A percentile compares a stretch with the other conserved stretches of the same genome.
phyloP scores from a whole-genome alignment of 441 rosid species.

The Erodium trifolium region DNA sequence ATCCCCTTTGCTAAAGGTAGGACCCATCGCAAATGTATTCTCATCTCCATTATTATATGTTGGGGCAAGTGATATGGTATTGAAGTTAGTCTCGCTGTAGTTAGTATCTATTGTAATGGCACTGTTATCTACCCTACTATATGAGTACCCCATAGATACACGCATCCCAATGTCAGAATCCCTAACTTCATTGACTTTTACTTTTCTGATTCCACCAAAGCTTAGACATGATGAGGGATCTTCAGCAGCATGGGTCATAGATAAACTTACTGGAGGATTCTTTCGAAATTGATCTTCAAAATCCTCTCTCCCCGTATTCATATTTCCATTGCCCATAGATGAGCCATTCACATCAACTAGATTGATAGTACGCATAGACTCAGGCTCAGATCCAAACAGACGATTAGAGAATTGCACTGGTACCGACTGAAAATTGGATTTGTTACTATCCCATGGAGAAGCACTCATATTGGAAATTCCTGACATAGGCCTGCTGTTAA shows the following conservation, averaged over 20 bases:
- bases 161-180: conserved; percentile 35
- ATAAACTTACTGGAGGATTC: conserved; percentile 43
- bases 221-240: conserved; percentile 37
- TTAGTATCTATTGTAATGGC: conserved; percentile 21
- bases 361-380: conserved; percentile 37
- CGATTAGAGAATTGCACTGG: conserved; percentile 44
- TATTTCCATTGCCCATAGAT: conserved; percentile 28
- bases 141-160: conserved; percentile 32
- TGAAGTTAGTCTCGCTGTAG: conserved; percentile 25
- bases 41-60: conserved; percentile 24
- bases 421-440: conserved; percentile 39
- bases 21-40: conserved; percentile 24
- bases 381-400: conserved; percentile 33
- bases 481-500: conserved; percentile 27
- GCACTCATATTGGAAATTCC: conserved; percentile 29
- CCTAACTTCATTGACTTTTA: conserved; percentile 50
- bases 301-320: conserved; percentile 32
- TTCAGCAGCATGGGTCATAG: conserved; percentile 46
- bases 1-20: conserved; percentile 28
- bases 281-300: conserved; percentile 34
- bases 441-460: conserved; percentile 39
- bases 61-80: conserved; percentile 26
- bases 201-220: conserved; percentile 49
- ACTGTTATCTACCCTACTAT: conserved; percentile 32
- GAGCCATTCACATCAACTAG: conserved; percentile 43